Base-by-base conservation (phyloP, 768 basidiomycete species). In the Kwoniella sp. region DNA sequence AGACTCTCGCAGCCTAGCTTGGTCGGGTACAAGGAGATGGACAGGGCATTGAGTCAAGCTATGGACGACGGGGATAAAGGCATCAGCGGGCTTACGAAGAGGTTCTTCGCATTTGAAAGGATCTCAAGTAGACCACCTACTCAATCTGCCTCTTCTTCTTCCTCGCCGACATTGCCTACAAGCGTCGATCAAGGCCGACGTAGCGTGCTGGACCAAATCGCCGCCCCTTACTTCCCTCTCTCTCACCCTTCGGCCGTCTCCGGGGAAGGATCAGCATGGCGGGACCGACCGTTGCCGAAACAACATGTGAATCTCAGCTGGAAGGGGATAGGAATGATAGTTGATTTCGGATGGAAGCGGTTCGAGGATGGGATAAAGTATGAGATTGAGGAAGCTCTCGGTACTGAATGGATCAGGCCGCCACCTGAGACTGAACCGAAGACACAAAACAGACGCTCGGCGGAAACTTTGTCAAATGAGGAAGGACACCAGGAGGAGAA, bases 291-390 rank as follows among this genome's bases (percentile, higher is more conserved):
- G 9, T 23, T 71, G 25, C 69, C 69, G 5, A 31, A 26, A 22
- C 53, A 58, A 9, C 66, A 71, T 55, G 26, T 61, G 9, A 66
- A 71, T 59, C 45, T 71, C 8, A 55, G 61, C 9, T 71, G 54
- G 53, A 58, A 61, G 34, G 69, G 69, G 1, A 31, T 71, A 1
- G 69, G 69, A 7, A 67, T 71, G 26, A 37, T 71, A 1, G 38
- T 71, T n/a, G 69, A 71, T 62, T 65, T 71, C 45, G 58, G 58
- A n/a, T 34, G 34, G 58, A 67, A 52, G 23, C 58, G 69, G 31
- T 62, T 58, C 7, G 66, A 64, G 45, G 63, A 71, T 47, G 69
- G 69, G 34, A 53, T 71, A 9, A 56, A 54, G 51, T 69, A 54
- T 54, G 68, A 69, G 45, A 62, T 67, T 26, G 60, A 67, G 22